phyloP scores from a whole-genome alignment of 164 flowering plant genomes.

The Magnolia officinalis region DNA sequence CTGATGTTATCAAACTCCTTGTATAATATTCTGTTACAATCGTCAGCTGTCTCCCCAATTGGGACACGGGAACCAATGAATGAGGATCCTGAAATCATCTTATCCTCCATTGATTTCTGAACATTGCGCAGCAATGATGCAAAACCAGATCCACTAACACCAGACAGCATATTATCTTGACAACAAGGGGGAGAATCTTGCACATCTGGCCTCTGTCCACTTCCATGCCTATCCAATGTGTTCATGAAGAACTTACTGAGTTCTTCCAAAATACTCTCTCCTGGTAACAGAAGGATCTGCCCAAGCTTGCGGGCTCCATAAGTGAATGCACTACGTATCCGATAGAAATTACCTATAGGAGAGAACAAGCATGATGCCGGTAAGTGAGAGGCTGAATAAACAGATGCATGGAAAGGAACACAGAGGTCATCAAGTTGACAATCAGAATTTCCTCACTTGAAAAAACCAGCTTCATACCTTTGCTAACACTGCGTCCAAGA shows the following conservation, averaged over 20 bases:
- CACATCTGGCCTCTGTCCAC: constrained; percentile 27
- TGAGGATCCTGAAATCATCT: background rate
- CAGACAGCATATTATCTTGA: constrained; percentile 4
- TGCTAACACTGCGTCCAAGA: constrained; percentile 87
- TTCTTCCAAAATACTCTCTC: constrained; percentile 36
- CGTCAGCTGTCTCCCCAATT: constrained; percentile 7
- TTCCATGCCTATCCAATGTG: constrained; percentile 46
- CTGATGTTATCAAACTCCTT: constrained; percentile 11
- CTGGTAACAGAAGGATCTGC: constrained; percentile 40
- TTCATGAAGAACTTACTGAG: constrained; percentile 45
- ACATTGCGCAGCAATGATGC: constrained; percentile 10
- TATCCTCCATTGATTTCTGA: constrained; percentile 12
- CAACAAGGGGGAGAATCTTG: constrained; percentile 16
- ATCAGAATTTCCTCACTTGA: background rate
- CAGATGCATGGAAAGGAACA: background rate
- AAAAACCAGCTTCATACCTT: constrained; percentile 39
- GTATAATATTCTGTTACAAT: constrained; percentile 8
- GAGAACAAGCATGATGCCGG: constrained; percentile 3
- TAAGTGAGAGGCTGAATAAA: background rate
- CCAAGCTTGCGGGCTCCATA: constrained; percentile 77
- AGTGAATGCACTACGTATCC: constrained; percentile 71
- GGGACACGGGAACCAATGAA: constrained; percentile 5
- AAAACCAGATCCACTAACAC: constrained; percentile 14
- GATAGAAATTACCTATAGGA: constrained; percentile 55
- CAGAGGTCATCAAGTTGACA: background rate